These are phyloP conservation scores for Pichia sp. DNA, from an alignment of 1,139 yeast genomes.

Conservation along the genomic window DNA sequence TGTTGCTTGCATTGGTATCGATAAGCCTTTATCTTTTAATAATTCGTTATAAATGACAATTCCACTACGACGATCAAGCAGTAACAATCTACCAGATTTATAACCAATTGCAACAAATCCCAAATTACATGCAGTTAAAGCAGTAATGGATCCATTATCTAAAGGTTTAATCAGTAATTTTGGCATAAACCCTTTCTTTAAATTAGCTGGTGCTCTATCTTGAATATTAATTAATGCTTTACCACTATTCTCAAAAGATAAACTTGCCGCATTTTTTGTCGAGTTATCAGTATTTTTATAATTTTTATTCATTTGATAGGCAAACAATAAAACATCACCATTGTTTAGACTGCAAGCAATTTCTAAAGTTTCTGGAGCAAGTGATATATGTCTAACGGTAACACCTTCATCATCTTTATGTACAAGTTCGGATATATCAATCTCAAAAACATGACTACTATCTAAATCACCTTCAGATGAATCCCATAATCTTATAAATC, in stretches of 20 bases:
- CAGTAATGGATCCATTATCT: slow-evolving; percentile 47
- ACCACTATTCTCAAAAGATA: slow-evolving; percentile 33
- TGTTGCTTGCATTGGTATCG: slow-evolving; percentile 41
- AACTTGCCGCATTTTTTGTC: slow-evolving; percentile 24
- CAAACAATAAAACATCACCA: slow-evolving; percentile 71
- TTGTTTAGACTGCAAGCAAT: slow-evolving; percentile 59
- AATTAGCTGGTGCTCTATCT: slow-evolving; percentile 37
- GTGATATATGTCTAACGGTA: slow-evolving; percentile 54
- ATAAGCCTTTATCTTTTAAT: slow-evolving; percentile 35
- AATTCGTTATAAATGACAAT: slow-evolving; percentile 58
- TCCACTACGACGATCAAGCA: slow-evolving; percentile 84
- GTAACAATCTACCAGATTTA: slow-evolving; percentile 64
- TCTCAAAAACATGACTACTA: slow-evolving; percentile 53
- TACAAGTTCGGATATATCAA: slow-evolving; percentile 44
- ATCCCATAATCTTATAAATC: slow-evolving; percentile 74
- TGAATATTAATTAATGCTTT: slow-evolving; percentile 31
- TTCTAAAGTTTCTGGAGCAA: slow-evolving; percentile 76
- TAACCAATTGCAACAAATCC: slow-evolving; percentile 87
- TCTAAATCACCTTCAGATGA: slow-evolving; percentile 71
- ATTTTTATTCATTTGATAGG: slow-evolving; percentile 50
- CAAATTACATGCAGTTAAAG: slow-evolving; percentile 61
- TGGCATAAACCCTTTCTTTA: slow-evolving; percentile 70
- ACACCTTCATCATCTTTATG: slow-evolving; percentile 35
- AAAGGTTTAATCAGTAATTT: slow-evolving; percentile 44
- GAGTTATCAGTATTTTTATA: slow-evolving; percentile 27